Percentiles rank a stretch among this genome's conserved stretches.
phyloP scores from a whole-genome alignment of 345 rosid species.

The Rubroshorea leprosula region DNA sequence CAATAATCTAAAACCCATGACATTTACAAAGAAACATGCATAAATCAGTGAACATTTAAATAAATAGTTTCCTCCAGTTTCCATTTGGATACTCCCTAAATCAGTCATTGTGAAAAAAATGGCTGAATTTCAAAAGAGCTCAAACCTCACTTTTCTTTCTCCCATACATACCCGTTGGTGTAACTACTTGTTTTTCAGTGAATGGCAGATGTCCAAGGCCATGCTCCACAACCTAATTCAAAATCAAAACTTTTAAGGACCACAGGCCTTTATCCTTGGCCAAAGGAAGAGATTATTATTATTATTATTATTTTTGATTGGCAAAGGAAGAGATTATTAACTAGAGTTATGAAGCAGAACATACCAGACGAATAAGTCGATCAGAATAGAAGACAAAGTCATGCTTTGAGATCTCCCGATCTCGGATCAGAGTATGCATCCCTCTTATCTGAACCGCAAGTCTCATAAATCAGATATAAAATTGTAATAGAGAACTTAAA shows the following conservation, averaged over 20 bases:
- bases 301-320: no score
- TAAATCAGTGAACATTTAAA: not conserved
- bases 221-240: constrained; percentile 78
- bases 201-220: constrained; percentile 92
- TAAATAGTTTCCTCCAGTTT: no score
- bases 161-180: constrained; percentile 97
- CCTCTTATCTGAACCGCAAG: constrained; percentile 79
- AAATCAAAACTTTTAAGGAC: not conserved
- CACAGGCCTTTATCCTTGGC: not conserved
- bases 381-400: constrained; percentile 98
- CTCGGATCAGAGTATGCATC: constrained; percentile 98
- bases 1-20: no score
- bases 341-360: constrained; percentile 11
- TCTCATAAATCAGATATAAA: constrained; percentile 18
- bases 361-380: constrained; percentile 91
- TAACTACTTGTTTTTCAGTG: constrained; percentile 85
- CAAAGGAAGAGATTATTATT: not conserved
- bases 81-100: no score
- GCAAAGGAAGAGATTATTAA: no score
- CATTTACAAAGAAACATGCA: no score
- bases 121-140: no score
- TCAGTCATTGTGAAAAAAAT: no score
- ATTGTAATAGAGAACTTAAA: not conserved
- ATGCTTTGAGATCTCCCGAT: constrained; percentile 89
- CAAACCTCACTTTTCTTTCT: no score